Conservation (phyloP, 1,284 basidiomycete genomes). For the Trametes polyzona region DNA sequence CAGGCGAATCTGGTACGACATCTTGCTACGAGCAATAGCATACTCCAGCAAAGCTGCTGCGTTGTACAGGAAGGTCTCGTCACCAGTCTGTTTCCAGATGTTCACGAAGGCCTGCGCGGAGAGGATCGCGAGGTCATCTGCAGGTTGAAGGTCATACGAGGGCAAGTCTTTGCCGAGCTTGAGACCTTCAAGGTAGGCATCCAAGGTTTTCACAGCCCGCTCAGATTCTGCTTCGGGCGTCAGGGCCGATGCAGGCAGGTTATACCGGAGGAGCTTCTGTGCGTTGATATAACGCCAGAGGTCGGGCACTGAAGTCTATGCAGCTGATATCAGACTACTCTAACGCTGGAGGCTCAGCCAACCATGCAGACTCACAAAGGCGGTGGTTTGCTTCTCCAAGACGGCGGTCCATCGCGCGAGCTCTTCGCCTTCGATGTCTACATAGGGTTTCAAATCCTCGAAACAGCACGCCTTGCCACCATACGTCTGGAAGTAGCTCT, state of each 20-base stretch:
- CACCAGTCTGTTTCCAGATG: slow-evolving; percentile 59
- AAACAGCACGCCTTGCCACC: slow-evolving; percentile 85
- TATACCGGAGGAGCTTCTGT: slow-evolving; percentile 71
- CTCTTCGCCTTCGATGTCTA: slow-evolving; percentile 51
- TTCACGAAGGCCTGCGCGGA: slow-evolving; percentile 70
- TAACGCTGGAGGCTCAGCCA: not conserved
- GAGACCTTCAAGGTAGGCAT: slow-evolving; percentile 68
- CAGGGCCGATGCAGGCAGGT: slow-evolving; percentile 49
- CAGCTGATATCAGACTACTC: slow-evolving; percentile 3
- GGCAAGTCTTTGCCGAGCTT: slow-evolving; percentile 68
- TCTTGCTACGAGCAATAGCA: slow-evolving; percentile 71
- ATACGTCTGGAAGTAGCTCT: slow-evolving; percentile 73
- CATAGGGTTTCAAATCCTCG: slow-evolving; percentile 79
- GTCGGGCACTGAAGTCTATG: slow-evolving; percentile 46
- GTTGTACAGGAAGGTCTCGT: slow-evolving; percentile 62
- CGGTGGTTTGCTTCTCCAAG: slow-evolving; percentile 49
- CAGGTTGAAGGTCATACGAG: slow-evolving; percentile 82
- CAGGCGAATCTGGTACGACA: slow-evolving; percentile 76
- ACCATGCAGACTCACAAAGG: slow-evolving; percentile 43
- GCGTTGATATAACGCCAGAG: slow-evolving; percentile 70
- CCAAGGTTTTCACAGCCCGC: slow-evolving; percentile 55
- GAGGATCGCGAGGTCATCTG: slow-evolving; percentile 82
- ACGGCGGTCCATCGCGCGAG: slow-evolving; percentile 58
- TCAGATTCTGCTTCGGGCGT: slow-evolving; percentile 58
- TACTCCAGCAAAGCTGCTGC: slow-evolving; percentile 73